A percentile compares a stretch with the other conserved stretches of the same genome.
Conservation (phyloP, 441 rosid genomes). For the Jatropha multifida region DNA sequence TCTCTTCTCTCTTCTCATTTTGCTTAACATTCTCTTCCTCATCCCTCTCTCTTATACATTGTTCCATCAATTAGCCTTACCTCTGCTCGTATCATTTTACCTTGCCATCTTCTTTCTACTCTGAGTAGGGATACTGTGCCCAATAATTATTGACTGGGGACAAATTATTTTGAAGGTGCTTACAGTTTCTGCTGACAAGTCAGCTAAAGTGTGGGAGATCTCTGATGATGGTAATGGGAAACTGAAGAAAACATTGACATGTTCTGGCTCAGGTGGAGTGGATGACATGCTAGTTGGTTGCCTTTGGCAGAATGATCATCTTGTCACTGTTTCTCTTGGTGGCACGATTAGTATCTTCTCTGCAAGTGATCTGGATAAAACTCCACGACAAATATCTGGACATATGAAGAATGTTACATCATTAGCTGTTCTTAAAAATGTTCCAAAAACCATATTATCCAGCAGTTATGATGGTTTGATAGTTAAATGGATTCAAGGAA, state of each 20-base stretch:
- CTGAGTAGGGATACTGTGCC: background rate
- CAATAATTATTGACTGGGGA: background rate
- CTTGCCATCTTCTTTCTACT: background rate
- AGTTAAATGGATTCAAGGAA: constrained; percentile 85
- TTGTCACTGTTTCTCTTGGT: constrained; percentile 90
- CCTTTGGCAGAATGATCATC: constrained; percentile 86
- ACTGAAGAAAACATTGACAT: constrained; percentile 61
- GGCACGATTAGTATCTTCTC: constrained; percentile 78
- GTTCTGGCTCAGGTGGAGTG: constrained; percentile 76
- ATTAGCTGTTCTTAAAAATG: constrained; percentile 59
- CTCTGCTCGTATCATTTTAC: background rate
- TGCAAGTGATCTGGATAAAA: constrained; percentile 70
- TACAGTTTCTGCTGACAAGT: constrained; percentile 95
- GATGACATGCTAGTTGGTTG: constrained; percentile 97
- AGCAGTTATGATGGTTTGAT: constrained; percentile 91
- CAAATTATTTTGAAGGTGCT: constrained; percentile 52
- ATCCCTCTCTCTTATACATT: background rate
- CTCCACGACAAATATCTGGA: constrained; percentile 70
- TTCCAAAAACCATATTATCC: constrained; percentile 61
- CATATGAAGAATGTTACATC: constrained; percentile 87
- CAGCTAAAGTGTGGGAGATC: constrained; percentile 93
- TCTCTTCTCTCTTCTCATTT: background rate
- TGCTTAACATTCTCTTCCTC: background rate
- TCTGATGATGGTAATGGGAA: constrained; percentile 66
- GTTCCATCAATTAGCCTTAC: background rate